These are phyloP conservation scores for Phalaenopsis aphrodite DNA, from an alignment of 106 monocot species.

Conservation along the genomic window DNA sequence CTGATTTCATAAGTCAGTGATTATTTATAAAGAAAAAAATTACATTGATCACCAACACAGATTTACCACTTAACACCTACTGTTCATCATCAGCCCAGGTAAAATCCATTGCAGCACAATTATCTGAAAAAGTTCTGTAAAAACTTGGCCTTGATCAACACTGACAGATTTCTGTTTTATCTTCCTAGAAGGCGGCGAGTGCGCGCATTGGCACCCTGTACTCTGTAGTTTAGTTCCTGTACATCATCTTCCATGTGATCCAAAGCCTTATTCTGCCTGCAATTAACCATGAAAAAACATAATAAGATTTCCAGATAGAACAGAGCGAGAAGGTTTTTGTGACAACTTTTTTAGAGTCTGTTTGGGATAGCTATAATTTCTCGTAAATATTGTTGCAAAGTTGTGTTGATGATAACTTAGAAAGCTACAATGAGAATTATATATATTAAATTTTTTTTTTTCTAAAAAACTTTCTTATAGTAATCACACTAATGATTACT, in stretches of 20 bases:
- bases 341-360: too few species aligned
- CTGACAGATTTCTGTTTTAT: constrained; percentile 10
- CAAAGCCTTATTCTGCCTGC: constrained; percentile 51
- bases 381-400: too few species aligned
- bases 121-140: not conserved
- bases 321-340: too few species aligned
- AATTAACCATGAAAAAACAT: constrained; percentile 5
- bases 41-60: not conserved
- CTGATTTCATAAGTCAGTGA: not conserved
- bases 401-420: too few species aligned
- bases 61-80: not conserved
- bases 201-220: constrained; percentile 43
- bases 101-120: not conserved
- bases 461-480: too few species aligned
- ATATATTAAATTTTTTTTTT: too few species aligned
- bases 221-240: constrained; percentile 37
- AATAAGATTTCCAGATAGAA: not conserved
- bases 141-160: not conserved
- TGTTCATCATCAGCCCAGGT: not conserved
- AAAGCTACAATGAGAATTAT: too few species aligned
- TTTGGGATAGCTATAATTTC: too few species aligned
- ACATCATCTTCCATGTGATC: constrained; percentile 48
- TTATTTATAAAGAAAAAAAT: not conserved
- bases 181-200: constrained; percentile 41
- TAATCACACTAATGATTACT: too few species aligned